Evolutionary conservation across 306 rosid species (phyloP), one percentile per base, ranked within the genome.

Genomic region (Cucurbita pepo): DNA sequence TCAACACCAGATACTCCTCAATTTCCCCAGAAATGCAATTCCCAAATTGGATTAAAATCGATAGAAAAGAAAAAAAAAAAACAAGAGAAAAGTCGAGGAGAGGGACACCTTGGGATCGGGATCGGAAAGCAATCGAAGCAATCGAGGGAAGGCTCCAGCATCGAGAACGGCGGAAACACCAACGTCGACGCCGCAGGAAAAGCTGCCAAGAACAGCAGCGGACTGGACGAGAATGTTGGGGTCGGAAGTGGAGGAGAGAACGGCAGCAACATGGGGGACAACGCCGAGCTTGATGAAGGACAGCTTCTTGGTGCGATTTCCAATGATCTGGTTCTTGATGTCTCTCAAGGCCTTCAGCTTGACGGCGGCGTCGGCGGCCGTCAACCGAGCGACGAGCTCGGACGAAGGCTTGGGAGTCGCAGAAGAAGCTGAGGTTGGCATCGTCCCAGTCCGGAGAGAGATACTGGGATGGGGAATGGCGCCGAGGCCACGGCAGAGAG

Each of bases 221-320:
- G 99, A 89, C 79, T 94, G 99, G 78, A 94, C 84, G 50, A 94
- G 88, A 71, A 91, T 87, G 77, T 79, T 77, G 59, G 88, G 75
- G 19, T 77, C 84, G 22, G 71, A 79, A 77, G 82, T 81, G 59
- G 80, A 70, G 71, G 85, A 77, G 65, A 91, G 86, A 66, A 91
- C 77, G 8, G 82, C 76, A 34, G 97, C 87, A 48, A 88, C 88
- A 25, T 86, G 76, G 5, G 97, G 95, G 44, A 91, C 97, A 8
- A 83, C 81, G 14, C 95, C 99, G 45, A 91, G 92, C 84, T 91
- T 88, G 86, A 94, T 76, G 85, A 83, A 94, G 54, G 85, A 85
- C 48, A 91, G 87, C 84, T 91, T 94, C 85, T 87, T 91, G 18
- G 99, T 94, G n/a, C 95, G 97, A 81, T 94, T 94, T 1, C 96